Conservation (phyloP, 768 basidiomycete genomes). For the Pisolithus albus region DNA sequence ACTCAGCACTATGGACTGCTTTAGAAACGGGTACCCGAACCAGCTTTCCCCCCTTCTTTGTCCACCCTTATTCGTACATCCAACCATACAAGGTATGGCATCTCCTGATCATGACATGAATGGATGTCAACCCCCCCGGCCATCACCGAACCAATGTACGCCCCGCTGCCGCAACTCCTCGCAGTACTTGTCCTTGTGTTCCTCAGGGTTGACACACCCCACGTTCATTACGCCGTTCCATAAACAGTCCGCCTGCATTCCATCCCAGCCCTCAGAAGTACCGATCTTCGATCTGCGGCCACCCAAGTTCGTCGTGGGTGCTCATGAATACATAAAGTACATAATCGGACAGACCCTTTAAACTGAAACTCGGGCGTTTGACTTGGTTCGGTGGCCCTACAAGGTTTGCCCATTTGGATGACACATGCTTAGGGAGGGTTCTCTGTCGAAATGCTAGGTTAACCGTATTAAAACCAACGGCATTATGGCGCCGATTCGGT, state of each 20-base stretch:
- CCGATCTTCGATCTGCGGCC: not conserved
- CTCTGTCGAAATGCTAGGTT: not conserved
- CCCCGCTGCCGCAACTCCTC: not conserved
- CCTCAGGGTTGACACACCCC: too few species aligned
- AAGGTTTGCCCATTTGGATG: not conserved
- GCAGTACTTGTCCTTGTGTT: not conserved
- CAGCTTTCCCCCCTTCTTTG: not conserved
- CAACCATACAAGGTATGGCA: not conserved
- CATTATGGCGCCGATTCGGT: not conserved
- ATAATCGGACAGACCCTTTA: not conserved
- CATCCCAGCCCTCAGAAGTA: not conserved
- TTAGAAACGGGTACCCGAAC: not conserved
- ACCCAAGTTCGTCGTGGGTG: too few species aligned
- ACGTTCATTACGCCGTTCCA: too few species aligned
- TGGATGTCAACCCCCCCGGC: not conserved
- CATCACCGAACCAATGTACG: not conserved
- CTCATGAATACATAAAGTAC: not conserved
- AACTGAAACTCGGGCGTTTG: not conserved
- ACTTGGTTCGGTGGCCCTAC: not conserved
- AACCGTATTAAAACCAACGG: not conserved
- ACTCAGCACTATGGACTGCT: not conserved
- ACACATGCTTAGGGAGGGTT: not conserved
- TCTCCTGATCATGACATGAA: not conserved
- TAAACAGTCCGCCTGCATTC: not conserved
- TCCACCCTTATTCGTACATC: not conserved